These are phyloP conservation scores for Rhizopogon vinicolor DNA, from an alignment of 768 basidiomycete genomes.

Conservation along the genomic window DNA sequence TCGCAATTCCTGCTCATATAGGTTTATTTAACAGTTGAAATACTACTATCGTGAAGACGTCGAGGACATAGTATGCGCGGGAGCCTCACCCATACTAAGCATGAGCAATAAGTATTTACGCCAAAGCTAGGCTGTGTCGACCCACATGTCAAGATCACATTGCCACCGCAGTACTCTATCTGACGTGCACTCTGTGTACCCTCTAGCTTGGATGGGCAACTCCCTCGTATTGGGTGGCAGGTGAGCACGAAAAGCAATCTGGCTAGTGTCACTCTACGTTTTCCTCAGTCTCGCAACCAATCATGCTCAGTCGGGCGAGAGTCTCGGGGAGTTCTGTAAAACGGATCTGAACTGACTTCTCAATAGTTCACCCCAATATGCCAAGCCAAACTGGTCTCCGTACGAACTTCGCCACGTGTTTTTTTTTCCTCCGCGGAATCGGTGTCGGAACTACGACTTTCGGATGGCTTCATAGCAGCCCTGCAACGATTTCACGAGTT, in stretches of 20 bases:
- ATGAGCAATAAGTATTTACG: no score
- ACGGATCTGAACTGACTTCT: not conserved
- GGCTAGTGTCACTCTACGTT: not conserved
- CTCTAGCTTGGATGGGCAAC: not conserved
- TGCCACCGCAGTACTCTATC: no score
- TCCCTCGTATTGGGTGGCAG: no score
- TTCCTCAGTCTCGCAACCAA: not conserved
- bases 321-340: not conserved
- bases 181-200: no score
- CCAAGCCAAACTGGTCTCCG: not conserved
- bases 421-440: not conserved
- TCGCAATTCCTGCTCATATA: no score
- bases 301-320: not conserved
- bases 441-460: not conserved
- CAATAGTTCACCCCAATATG: no score
- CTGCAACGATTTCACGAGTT: not conserved
- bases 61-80: no score
- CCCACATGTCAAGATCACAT: no score
- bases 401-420: not conserved
- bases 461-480: not conserved
- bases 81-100: no score
- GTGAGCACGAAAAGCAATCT: not conserved
- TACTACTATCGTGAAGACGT: no score
- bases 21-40: no score
- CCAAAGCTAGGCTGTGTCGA: no score